Conservation (phyloP, 371 early-diverging fungal genomes). For the Mucor circinelloides region DNA sequence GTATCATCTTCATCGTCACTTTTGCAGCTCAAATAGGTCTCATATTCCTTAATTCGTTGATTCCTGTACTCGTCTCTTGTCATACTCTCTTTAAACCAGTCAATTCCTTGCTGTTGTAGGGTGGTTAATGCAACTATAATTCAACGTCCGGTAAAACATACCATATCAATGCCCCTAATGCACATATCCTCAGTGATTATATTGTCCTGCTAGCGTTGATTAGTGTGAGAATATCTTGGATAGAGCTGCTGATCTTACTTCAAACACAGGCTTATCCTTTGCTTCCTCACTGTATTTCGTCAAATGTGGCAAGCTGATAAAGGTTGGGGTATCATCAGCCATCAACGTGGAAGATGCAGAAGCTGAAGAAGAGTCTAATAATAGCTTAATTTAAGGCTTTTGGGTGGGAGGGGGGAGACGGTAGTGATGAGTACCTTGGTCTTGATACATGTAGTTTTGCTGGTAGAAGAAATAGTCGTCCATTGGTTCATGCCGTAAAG, state of each 20-base stretch:
- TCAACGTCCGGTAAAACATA: slow-evolving; percentile 14
- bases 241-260: background rate
- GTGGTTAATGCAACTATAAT: slow-evolving; percentile 1
- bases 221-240: background rate
- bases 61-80: slow-evolving; percentile 29
- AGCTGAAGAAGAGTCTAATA: background rate
- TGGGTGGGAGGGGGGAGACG: background rate
- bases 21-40: slow-evolving; percentile 29
- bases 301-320: slow-evolving; percentile 2
- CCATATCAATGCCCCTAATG: slow-evolving; percentile 42
- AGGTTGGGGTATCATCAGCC: background rate
- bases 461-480: slow-evolving; percentile 11
- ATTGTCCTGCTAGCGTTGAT: background rate
- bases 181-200: slow-evolving; percentile 39
- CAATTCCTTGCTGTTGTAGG: slow-evolving; percentile 41
- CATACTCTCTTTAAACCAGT: slow-evolving; percentile 29
- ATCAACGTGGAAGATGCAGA: background rate
- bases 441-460: background rate
- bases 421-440: background rate
- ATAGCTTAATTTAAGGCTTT: background rate
- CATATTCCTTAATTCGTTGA: slow-evolving; percentile 26
- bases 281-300: background rate
- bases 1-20: slow-evolving; percentile 16
- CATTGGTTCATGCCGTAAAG: slow-evolving; percentile 12
- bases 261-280: background rate